Base-by-base conservation (phyloP, 75 land plant genomes). In the Pinus albicaulis region DNA sequence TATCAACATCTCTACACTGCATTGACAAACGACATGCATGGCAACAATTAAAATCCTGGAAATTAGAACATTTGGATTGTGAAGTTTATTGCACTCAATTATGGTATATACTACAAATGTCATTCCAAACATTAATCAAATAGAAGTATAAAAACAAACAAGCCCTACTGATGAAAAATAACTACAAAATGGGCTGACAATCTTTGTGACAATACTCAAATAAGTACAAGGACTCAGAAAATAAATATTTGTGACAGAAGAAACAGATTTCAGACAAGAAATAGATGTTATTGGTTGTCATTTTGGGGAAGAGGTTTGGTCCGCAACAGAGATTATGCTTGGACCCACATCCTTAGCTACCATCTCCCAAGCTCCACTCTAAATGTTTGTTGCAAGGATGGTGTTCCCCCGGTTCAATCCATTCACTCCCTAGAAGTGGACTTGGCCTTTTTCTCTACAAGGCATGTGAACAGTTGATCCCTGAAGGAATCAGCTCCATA, bases 1-100 rank as follows among this genome's bases (percentile, higher is more conserved):
- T 71, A 81, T 80, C 80, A 95, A 88, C 95, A 95, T 95, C 88
- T 95, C 98, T 56, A 91, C 93, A 79, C 98, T 95, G 83, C 74
- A 75, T 57, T 7, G 25, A 75, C 64, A 79, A 76, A 24, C 28
- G 4, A 38, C 6, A 7, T 12, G 26, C 70, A 59, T 19, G 20
- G 16, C 17, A 75, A 12, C 20, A n/a, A 0, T 36, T 17, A 24
- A 38, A 38, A 22, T 68, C 71, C 41, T 8, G 19, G 52, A 36
- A 44, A 41, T n/a, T 19, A 41, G 7, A 68, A 16, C 25, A 65
- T 11, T 72, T 64, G 23, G 23, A 76, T 17, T 55, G 20, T 28
- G 20, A n/a, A n/a, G 22, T 75, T 17, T 20, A 19, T 31, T 22
- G 17, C 3, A 7, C 52, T 23, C 15, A 64, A 31, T 17, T 15